Evolutionary conservation across 139 green algal species (phyloP).

Genomic region (Pseudopediastrum boryanum): DNA sequence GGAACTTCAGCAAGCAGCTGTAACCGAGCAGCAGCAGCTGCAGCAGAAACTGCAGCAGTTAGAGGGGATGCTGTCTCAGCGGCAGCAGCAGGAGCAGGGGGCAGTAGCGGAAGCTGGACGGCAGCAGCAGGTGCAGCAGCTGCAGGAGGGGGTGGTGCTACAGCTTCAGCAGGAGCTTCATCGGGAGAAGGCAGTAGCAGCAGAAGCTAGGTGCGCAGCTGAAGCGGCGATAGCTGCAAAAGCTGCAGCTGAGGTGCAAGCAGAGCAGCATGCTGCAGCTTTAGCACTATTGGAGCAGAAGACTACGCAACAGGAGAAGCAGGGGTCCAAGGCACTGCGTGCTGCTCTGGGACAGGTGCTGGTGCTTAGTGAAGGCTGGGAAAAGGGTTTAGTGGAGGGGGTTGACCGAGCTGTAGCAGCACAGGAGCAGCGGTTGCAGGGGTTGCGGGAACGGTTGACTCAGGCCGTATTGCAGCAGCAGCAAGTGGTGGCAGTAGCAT

Average conservation of each 20-base stretch:
- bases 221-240: background rate
- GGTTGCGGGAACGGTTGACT: background rate
- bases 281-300: too few species aligned
- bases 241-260: slow-evolving; percentile 17
- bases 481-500: background rate
- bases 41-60: background rate
- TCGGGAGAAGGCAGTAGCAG: slow-evolving; percentile 16
- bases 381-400: too few species aligned
- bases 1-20: background rate
- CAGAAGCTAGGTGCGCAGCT: slow-evolving; percentile 23
- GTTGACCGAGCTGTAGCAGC: background rate
- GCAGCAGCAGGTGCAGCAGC: background rate
- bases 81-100: background rate
- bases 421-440: background rate
- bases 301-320: too few species aligned
- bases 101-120: background rate
- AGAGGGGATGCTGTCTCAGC: slow-evolving; percentile 10
- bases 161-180: slow-evolving; percentile 1
- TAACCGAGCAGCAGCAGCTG: background rate
- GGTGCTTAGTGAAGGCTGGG: too few species aligned
- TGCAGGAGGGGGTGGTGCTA: background rate
- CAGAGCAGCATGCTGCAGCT: too few species aligned
- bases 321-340: too few species aligned
- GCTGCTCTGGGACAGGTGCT: too few species aligned
- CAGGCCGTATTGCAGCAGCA: background rate